phyloP scores from a whole-genome alignment of 2,329 filamentous ascomycete genomes.

The Fusarium secorum region DNA sequence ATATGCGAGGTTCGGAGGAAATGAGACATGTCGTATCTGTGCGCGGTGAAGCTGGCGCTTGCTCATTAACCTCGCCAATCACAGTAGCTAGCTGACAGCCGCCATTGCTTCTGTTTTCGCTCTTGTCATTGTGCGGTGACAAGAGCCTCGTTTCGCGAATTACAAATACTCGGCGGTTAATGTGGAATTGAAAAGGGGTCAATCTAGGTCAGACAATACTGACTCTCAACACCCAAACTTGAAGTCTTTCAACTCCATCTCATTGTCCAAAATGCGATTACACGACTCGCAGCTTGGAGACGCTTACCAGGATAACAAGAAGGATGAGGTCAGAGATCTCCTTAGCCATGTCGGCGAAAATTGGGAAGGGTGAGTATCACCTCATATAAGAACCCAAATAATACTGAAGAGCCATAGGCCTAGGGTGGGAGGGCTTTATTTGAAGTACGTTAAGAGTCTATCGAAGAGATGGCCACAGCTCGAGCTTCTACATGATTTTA shows the following conservation, averaged over 20 bases:
- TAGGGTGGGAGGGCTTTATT: accelerated
- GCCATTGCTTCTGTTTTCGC: neutral
- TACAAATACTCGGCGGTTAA: neutral
- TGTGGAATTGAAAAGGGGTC: accelerated
- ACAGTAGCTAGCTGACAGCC: neutral
- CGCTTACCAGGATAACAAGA: neutral
- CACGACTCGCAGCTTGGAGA: neutral
- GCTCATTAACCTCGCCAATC: neutral
- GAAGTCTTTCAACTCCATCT: accelerated
- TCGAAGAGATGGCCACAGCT: neutral
- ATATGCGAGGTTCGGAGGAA: neutral
- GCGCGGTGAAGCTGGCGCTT: neutral
- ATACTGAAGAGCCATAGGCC: accelerated
- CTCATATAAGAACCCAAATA: accelerated
- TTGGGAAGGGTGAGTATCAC: neutral
- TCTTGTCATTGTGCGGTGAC: too few species aligned
- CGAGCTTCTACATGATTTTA: neutral
- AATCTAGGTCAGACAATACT: accelerated
- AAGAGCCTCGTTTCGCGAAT: neutral
- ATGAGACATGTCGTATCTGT: neutral
- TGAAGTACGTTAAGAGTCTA: neutral
- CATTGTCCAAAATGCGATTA: neutral
- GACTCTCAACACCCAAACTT: accelerated
- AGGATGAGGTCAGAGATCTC: accelerated
- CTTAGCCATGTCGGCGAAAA: neutral